Evolutionary conservation across 2,329 filamentous ascomycete species (phyloP), one percentile per base, ranked within the genome.

Genomic region (Lecanosticta acicola): DNA sequence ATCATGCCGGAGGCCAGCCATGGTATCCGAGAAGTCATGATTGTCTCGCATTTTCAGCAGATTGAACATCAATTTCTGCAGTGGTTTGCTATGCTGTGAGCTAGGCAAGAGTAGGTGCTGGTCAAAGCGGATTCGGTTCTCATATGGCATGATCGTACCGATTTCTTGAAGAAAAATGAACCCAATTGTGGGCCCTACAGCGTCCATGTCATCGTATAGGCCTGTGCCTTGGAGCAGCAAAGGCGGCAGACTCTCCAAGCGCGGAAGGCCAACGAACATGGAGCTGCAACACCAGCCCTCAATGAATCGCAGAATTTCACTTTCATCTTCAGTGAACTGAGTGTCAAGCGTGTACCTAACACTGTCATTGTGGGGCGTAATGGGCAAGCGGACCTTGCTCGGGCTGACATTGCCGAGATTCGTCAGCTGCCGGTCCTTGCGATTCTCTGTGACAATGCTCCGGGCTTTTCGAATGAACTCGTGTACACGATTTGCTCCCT

Each of bases 161-260:
- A 90, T 72, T 62, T 93, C 87, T 58, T 90, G 84, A 21, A 93
- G 66, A 52, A 90, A 87, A 1, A 79, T 74, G 73, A 79, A 82
- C 29, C 76, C 76, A 3, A 72, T 70, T 33, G 63, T 60, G 8
- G 20, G 18, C 2, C 3, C 26, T 8, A 45, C 17, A 11, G 68
- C 68, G 40, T 65, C 63, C 39, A 74, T 65, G 4, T 77, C 69
- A 3, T 76, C 68, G 58, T 91, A 91, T 43, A 81, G 70, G 1
- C 72, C 74, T 1, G 80, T 68, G 7, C 78, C 74, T 16, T 80
- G 77, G 32, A 93, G 63, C 29, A 93, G 73, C 10, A 78, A 65
- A 3, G 84, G 76, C 1, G 83, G 84, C 48, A 84, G 69, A 32
- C 80, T 72, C 49, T 83, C 74, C 32, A 84, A 70, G 3, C 72